A percentile compares a stretch with the other conserved stretches of the same genome.
Evolutionary conservation across 371 early-diverging fungal species (phyloP).

Genomic region (Amoeboaphelidium protococcarum): DNA sequence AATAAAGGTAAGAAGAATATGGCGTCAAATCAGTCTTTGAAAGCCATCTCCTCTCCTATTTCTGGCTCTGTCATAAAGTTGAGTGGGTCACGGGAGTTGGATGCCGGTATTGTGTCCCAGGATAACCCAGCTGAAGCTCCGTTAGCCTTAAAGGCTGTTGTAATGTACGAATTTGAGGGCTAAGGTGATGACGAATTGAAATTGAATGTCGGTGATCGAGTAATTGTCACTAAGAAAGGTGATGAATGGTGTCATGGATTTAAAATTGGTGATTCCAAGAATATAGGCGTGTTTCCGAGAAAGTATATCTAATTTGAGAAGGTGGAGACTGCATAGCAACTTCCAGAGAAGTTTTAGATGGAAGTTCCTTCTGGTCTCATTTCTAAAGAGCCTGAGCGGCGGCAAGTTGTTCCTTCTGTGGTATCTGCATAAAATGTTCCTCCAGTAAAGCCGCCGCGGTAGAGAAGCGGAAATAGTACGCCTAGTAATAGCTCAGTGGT

Average conservation of each 20-base stretch:
- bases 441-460: too few relatives aligned
- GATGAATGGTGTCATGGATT: background rate
- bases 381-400: background rate
- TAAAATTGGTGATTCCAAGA: slow-evolving; percentile 25
- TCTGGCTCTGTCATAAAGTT: slow-evolving; percentile 1
- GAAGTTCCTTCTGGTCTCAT: background rate
- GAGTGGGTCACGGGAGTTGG: background rate
- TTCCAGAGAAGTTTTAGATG: slow-evolving; percentile 17
- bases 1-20: slow-evolving; percentile 20
- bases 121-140: slow-evolving; percentile 2
- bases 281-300: slow-evolving; percentile 57
- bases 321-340: slow-evolving; percentile 18
- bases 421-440: too few relatives aligned
- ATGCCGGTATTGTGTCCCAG: slow-evolving; percentile 1
- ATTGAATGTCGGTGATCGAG: slow-evolving; percentile 37
- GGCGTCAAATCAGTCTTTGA: too few relatives aligned
- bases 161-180: slow-evolving; percentile 44
- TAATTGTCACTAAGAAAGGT: slow-evolving; percentile 29
- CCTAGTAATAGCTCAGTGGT: too few relatives aligned
- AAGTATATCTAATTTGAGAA: slow-evolving; percentile 13
- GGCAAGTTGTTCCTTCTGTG: too few relatives aligned
- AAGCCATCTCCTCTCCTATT: too few relatives aligned
- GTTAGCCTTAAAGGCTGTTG: slow-evolving; percentile 27
- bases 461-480: too few relatives aligned
- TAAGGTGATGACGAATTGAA: slow-evolving; percentile 41